A percentile compares a stretch with the other conserved stretches of the same genome.
These are phyloP conservation scores for Linum tenue DNA, from an alignment of 345 rosid genomes.

Conservation along the genomic window DNA sequence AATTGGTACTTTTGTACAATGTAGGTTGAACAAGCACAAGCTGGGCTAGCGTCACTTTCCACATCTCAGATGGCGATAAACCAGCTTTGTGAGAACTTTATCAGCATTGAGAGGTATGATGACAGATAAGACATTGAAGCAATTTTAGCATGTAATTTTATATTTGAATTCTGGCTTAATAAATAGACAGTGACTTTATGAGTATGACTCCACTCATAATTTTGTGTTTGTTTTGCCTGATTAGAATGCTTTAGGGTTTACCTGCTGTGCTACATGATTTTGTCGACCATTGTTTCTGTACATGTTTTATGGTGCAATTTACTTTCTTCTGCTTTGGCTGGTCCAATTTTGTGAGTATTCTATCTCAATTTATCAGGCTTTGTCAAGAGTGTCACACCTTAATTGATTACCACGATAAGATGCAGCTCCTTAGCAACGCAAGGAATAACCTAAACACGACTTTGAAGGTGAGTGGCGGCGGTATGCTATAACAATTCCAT, in stretches of 20 bases:
- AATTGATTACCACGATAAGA: constrained; percentile 96
- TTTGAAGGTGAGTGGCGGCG: constrained; percentile 46
- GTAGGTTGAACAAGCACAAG: constrained; percentile 90
- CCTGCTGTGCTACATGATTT: neutral
- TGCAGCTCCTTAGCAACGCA: constrained; percentile 90
- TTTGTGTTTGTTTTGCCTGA: too few species aligned
- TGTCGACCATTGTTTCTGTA: neutral
- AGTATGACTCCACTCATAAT: neutral
- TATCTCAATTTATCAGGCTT: constrained; percentile 35
- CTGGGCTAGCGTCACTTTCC: constrained; percentile 67
- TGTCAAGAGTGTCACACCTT: constrained; percentile 95
- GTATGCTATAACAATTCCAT: too few species aligned
- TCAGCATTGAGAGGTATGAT: constrained; percentile 67
- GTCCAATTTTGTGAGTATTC: neutral
- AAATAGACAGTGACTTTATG: neutral
- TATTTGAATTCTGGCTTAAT: neutral
- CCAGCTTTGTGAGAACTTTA: constrained; percentile 72
- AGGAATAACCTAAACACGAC: constrained; percentile 88
- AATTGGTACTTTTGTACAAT: neutral
- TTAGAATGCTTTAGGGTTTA: neutral
- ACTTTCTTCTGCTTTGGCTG: constrained; percentile 12
- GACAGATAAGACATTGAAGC: too few species aligned
- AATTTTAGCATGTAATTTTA: neutral
- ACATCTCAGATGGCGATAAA: constrained; percentile 60
- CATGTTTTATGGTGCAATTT: neutral